phyloP scores from a whole-genome alignment of 1,139 yeast species.

The Diutina neorugosa region DNA sequence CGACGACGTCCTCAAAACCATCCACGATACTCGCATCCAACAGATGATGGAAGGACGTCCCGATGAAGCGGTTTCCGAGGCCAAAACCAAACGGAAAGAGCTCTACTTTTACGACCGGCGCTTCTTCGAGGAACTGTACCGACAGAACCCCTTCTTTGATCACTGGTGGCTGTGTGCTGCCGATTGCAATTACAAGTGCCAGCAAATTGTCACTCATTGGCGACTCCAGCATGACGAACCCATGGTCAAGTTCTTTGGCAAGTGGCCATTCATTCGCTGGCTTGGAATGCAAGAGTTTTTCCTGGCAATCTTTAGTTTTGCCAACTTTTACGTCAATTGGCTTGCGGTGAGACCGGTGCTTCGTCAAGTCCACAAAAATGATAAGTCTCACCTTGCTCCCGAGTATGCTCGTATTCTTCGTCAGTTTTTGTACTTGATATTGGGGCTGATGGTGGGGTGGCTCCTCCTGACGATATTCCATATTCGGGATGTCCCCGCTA shows the following conservation, averaged over 20 bases:
- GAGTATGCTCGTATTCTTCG: slow-evolving; percentile 16
- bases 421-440: slow-evolving; percentile 21
- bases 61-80: neutral
- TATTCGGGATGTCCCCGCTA: slow-evolving; percentile 23
- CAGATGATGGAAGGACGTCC: slow-evolving; percentile 1
- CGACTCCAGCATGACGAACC: slow-evolving; percentile 13
- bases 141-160: neutral
- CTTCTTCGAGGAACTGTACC: neutral
- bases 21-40: slow-evolving; percentile 1
- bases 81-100: neutral
- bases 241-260: slow-evolving; percentile 32
- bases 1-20: slow-evolving; percentile 1
- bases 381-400: slow-evolving; percentile 5
- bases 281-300: slow-evolving; percentile 29
- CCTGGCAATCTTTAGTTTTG: slow-evolving; percentile 25
- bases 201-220: slow-evolving; percentile 21
- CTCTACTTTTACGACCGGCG: neutral
- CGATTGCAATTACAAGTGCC: slow-evolving; percentile 33
- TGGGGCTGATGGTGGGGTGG: slow-evolving; percentile 28
- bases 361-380: slow-evolving; percentile 13
- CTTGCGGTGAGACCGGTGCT: slow-evolving; percentile 17
- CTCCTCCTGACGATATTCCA: slow-evolving; percentile 27
- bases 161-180: slow-evolving; percentile 24
- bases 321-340: slow-evolving; percentile 26
- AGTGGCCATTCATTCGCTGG: slow-evolving; percentile 32